These are phyloP conservation scores for Salvia splendens DNA, from an alignment of 257 asterid genomes.

Conservation along the genomic window DNA sequence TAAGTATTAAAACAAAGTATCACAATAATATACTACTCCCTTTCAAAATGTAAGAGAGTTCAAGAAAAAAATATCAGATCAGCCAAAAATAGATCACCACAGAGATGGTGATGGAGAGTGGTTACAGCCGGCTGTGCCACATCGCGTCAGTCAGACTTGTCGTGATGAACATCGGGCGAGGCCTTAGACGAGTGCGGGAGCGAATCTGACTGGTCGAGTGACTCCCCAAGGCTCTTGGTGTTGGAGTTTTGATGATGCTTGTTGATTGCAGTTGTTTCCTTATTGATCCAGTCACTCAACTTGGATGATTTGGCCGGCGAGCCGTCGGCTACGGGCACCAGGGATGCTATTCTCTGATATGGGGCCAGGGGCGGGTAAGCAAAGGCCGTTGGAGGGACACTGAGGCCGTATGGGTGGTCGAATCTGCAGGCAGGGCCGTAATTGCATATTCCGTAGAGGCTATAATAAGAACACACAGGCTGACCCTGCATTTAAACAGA, in stretches of 20 bases:
- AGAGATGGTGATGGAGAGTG: conserved; percentile 11
- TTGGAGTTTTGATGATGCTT: conserved; percentile 31
- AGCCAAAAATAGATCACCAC: conserved; percentile 32
- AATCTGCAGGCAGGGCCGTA: conserved; percentile 62
- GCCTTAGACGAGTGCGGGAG: conserved; percentile 40
- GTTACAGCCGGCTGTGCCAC: not conserved
- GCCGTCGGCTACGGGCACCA: conserved; percentile 32
- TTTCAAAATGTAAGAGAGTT: conserved; percentile 26
- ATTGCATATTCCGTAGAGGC: conserved; percentile 58
- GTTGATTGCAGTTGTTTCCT: conserved; percentile 38
- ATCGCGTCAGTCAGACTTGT: conserved; percentile 40
- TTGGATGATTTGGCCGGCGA: conserved; percentile 39
- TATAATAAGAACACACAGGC: conserved; percentile 53
- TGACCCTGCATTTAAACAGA: conserved; percentile 51
- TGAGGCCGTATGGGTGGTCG: conserved; percentile 57
- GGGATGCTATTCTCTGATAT: conserved; percentile 32
- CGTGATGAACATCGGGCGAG: conserved; percentile 37
- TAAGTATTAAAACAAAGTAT: conserved; percentile 24
- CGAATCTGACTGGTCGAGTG: conserved; percentile 38
- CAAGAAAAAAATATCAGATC: conserved; percentile 13
- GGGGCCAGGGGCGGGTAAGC: conserved; percentile 31
- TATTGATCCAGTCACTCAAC: conserved; percentile 44
- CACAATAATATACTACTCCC: conserved; percentile 38
- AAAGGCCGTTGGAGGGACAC: conserved; percentile 41
- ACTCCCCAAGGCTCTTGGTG: conserved; percentile 32